Evolutionary conservation across 805 yeast genomes (phyloP).

Genomic region (Schizosaccharomyces lindneri): DNA sequence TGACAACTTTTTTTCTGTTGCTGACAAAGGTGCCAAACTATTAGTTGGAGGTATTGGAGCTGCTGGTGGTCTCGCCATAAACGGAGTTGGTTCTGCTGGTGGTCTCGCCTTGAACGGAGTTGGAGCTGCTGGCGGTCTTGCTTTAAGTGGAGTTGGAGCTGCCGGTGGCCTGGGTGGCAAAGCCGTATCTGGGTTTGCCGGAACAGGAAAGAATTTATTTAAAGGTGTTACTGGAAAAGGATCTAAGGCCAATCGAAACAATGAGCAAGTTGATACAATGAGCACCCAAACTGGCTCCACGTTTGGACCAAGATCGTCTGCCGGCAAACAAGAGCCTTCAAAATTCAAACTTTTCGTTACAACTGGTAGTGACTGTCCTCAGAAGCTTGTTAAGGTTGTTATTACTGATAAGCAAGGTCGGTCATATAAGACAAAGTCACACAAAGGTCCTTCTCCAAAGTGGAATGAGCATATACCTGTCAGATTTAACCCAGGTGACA

Average conservation of each 20-base stretch:
- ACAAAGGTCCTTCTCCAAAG: background rate
- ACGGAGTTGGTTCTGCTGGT: no score
- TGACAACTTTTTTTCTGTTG: slow-evolving; percentile 47
- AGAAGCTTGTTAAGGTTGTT: background rate
- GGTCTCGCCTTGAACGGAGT: slow-evolving; percentile 18
- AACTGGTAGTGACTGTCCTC: background rate
- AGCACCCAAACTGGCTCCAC: no score
- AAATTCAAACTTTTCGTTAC: background rate
- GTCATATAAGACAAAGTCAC: background rate
- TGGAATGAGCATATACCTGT: background rate
- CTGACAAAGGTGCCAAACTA: slow-evolving; percentile 14
- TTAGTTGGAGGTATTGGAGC: slow-evolving; percentile 21
- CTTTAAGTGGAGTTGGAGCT: slow-evolving; percentile 18
- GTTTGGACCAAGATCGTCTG: background rate
- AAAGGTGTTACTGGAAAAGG: background rate
- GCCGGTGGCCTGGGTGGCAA: slow-evolving; percentile 16
- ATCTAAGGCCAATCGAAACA: no score
- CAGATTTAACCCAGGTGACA: background rate
- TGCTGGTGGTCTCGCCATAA: slow-evolving; percentile 3
- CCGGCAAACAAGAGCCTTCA: background rate
- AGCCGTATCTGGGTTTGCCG: slow-evolving; percentile 6
- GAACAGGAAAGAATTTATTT: background rate
- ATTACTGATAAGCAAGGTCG: background rate
- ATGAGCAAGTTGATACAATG: no score
- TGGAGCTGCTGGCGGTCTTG: slow-evolving; percentile 22